A percentile compares a stretch with the other conserved stretches of the same genome.
These are phyloP conservation scores for Reticulascus tulasneorum DNA, from an alignment of 2,329 filamentous ascomycete species.

Conservation along the genomic window DNA sequence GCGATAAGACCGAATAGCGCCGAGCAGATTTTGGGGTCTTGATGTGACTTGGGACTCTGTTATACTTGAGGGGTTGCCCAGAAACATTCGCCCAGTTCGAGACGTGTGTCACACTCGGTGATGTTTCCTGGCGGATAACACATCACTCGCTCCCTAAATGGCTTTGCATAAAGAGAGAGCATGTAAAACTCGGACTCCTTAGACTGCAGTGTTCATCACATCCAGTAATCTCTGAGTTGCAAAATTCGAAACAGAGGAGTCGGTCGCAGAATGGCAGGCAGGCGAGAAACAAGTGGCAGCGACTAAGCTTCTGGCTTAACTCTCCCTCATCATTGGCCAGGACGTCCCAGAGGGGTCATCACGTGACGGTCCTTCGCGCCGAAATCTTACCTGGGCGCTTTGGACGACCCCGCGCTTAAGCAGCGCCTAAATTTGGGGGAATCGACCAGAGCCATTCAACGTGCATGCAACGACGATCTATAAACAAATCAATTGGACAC, in stretches of 20 bases:
- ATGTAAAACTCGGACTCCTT: too few species aligned
- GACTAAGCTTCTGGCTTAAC: conserved; percentile 3
- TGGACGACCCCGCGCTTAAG: too few species aligned
- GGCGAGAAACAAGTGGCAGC: conserved; percentile 8
- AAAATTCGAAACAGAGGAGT: conserved; percentile 9
- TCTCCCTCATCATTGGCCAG: conserved; percentile 5
- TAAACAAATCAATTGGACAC: conserved; percentile 6
- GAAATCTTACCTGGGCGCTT: conserved; percentile 6
- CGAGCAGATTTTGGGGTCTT: conserved; percentile 5
- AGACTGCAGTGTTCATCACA: conserved; percentile 10
- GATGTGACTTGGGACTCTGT: conserved; percentile 5
- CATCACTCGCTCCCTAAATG: conserved; percentile 5
- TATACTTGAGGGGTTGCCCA: conserved; percentile 4
- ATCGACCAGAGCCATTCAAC: conserved; percentile 13
- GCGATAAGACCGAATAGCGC: neutral
- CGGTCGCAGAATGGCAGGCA: conserved; percentile 5
- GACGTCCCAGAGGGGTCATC: conserved; percentile 2
- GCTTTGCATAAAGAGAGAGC: neutral
- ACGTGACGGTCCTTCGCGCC: conserved; percentile 10
- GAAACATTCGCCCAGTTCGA: too few species aligned
- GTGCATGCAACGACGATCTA: conserved; percentile 4
- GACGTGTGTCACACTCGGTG: conserved; percentile 9
- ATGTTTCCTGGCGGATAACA: neutral
- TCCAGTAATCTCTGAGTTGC: conserved; percentile 2
- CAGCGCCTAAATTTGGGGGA: too few species aligned